These are phyloP conservation scores for Ganoderma sinense DNA, from an alignment of 1,284 basidiomycete species.

Conservation along the genomic window DNA sequence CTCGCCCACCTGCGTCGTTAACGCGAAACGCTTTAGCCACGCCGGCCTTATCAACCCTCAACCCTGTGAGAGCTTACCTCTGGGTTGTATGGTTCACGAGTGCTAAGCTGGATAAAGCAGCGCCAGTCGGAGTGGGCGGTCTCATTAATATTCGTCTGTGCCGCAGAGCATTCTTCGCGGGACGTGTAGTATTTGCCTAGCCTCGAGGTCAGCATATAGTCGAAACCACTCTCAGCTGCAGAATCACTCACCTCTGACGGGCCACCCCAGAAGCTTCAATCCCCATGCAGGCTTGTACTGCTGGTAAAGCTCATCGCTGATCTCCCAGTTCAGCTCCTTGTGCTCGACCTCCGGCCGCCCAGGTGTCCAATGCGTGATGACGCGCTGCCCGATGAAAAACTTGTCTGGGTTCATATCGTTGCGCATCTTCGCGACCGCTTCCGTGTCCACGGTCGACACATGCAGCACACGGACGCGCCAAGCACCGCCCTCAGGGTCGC, in stretches of 20 bases:
- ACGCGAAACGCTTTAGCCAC: not conserved
- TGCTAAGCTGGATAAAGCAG: slow-evolving; percentile 24
- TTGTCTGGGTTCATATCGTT: slow-evolving; percentile 13
- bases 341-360: slow-evolving; percentile 11
- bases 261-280: slow-evolving; percentile 24
- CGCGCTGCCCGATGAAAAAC: slow-evolving; percentile 11
- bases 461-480: slow-evolving; percentile 12
- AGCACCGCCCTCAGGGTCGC: slow-evolving; percentile 6
- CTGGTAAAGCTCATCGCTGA: slow-evolving; percentile 7
- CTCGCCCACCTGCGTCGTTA: not conserved
- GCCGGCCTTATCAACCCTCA: slow-evolving; percentile 12
- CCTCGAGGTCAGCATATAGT: not conserved
- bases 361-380: slow-evolving; percentile 15
- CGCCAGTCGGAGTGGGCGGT: slow-evolving; percentile 8
- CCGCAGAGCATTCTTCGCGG: slow-evolving; percentile 1
- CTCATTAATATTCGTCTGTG: not conserved
- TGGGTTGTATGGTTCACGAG: not conserved
- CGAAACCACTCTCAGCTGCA: not conserved
- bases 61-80: slow-evolving; percentile 1
- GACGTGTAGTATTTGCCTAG: slow-evolving; percentile 15
- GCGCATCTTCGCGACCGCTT: slow-evolving; percentile 1
- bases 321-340: not conserved
- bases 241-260: not conserved
- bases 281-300: slow-evolving; percentile 15
- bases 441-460: not conserved